Evolutionary conservation across 495 filamentous ascomycete genomes (phyloP).

Genomic region (Aspergillus saccharolyticus): DNA sequence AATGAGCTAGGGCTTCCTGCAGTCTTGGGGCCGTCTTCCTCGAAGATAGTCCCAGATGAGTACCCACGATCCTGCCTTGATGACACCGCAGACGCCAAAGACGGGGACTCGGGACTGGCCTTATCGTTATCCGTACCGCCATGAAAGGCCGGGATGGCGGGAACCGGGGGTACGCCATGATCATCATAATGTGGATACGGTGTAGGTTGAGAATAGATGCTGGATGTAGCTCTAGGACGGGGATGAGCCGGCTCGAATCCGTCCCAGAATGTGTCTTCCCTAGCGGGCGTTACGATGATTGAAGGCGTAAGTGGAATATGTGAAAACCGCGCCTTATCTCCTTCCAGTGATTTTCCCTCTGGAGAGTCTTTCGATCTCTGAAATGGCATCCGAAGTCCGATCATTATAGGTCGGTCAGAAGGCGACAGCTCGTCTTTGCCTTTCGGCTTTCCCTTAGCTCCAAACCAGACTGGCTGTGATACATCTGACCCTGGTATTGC

Average conservation of each 20-base stretch:
- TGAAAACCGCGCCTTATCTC: slow-evolving; percentile 26
- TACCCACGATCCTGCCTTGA: slow-evolving; percentile 27
- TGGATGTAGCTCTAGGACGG: slow-evolving; percentile 50
- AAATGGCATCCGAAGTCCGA: slow-evolving; percentile 68
- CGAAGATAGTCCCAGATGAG: slow-evolving; percentile 53
- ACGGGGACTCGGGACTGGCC: slow-evolving; percentile 30
- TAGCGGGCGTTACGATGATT: slow-evolving; percentile 63
- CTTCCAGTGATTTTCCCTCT: slow-evolving; percentile 25
- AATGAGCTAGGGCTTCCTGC: slow-evolving; percentile 13
- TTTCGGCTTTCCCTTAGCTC: slow-evolving; percentile 18
- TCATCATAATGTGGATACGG: slow-evolving; percentile 25
- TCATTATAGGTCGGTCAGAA: slow-evolving; percentile 68
- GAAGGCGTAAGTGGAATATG: slow-evolving; percentile 48
- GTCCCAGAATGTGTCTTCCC: slow-evolving; percentile 56
- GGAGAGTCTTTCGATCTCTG: slow-evolving; percentile 45
- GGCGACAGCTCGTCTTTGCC: slow-evolving; percentile 62
- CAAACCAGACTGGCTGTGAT: slow-evolving; percentile 17
- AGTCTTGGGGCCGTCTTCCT: slow-evolving; percentile 42
- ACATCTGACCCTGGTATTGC: slow-evolving; percentile 10
- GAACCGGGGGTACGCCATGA: slow-evolving; percentile 53
- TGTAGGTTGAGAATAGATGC: slow-evolving; percentile 63
- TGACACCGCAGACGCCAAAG: slow-evolving; percentile 26
- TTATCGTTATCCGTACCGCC: slow-evolving; percentile 21
- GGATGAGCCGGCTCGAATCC: slow-evolving; percentile 24
- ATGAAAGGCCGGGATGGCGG: slow-evolving; percentile 52